Evolutionary conservation across 116 monocot genomes (phyloP).

Genomic region (Cymodocea nodosa): DNA sequence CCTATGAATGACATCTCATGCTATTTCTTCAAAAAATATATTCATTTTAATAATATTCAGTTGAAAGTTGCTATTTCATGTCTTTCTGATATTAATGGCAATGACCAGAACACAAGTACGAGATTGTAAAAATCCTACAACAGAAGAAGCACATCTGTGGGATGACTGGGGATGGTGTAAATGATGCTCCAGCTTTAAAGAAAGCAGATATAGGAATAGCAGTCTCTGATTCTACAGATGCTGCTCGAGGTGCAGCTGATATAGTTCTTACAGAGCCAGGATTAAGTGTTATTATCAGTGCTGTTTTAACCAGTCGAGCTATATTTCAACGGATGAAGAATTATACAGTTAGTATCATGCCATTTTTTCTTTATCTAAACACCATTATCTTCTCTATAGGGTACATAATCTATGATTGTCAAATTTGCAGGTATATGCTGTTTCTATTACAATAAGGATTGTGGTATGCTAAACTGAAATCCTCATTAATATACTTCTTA

Average conservation of each 20-base stretch:
- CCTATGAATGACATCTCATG: too few species aligned
- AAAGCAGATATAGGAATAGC: conserved; percentile 73
- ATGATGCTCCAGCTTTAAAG: conserved; percentile 67
- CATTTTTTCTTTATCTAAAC: not conserved
- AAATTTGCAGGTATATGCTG: conserved; percentile 51
- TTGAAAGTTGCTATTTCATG: not conserved
- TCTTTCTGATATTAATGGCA: conserved; percentile 46
- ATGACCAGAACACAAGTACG: conserved; percentile 64
- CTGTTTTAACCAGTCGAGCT: conserved; percentile 53
- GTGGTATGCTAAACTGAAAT: conserved; percentile 25
- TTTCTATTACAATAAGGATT: conserved; percentile 58
- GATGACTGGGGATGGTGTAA: conserved; percentile 74
- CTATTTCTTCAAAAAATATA: too few species aligned
- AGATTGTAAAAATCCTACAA: conserved; percentile 48
- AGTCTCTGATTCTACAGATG: conserved; percentile 66
- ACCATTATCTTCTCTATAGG: not conserved
- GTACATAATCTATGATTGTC: not conserved
- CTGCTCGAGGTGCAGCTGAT: conserved; percentile 57
- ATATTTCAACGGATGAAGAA: conserved; percentile 75
- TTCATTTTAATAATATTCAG: too few species aligned
- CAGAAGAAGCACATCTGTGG: conserved; percentile 59
- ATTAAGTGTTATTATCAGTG: conserved; percentile 54
- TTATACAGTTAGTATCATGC: conserved; percentile 32
- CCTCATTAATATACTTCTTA: not conserved
- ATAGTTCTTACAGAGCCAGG: conserved; percentile 70